Base-by-base conservation (phyloP, 805 yeast genomes). In the Scheffersomyces amazonensis region DNA sequence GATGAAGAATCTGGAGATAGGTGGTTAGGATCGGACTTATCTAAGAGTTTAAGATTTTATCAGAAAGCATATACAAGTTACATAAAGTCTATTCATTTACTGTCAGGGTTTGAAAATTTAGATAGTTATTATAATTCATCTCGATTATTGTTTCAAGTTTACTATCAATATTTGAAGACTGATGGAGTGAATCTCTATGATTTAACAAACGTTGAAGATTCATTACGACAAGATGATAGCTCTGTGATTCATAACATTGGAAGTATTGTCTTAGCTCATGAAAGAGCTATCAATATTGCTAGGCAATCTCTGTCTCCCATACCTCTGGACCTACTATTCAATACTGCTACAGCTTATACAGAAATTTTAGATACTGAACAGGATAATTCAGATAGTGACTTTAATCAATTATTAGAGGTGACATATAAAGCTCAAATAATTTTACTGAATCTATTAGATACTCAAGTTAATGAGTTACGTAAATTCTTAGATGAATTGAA, bases 1-100 rank as follows among this genome's bases (percentile, higher is more conserved):
- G 80, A 77, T 39, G 91, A 83, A 52, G 90, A 83, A 41, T 72
- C 77, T n/a, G 91, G 87, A 0, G 90, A 83, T 50, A 56, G 90
- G 33, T 84, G 89, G 88, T 54, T 78, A 5, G 66, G 77, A 1
- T 78, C 87, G 0, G 90, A 83, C 48, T 53, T 81, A 5, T 62
- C 83, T 9, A 83, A 84, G 46, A 75, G 81, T 0, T 55, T 83
- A 10, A 55, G 90, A 28, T 82, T 82, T 46, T 83, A 81, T 53
- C 81, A 80, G 46, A 62, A 71, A 35, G 83, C 88, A 0, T 75
- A 66, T 43, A 54, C 52, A 9, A 47, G 55, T 30, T 83, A 82
- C 48, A 37, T 43, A 3, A 47, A 48, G 23, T 71, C 80, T 1
- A 53, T 71, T 35, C 27, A 13, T 13, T 11, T 24, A 13, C 8